Percentiles rank a stretch among this genome's conserved stretches.
phyloP scores from a whole-genome alignment of 75 land plant genomes.

The Azolla pinnata region DNA sequence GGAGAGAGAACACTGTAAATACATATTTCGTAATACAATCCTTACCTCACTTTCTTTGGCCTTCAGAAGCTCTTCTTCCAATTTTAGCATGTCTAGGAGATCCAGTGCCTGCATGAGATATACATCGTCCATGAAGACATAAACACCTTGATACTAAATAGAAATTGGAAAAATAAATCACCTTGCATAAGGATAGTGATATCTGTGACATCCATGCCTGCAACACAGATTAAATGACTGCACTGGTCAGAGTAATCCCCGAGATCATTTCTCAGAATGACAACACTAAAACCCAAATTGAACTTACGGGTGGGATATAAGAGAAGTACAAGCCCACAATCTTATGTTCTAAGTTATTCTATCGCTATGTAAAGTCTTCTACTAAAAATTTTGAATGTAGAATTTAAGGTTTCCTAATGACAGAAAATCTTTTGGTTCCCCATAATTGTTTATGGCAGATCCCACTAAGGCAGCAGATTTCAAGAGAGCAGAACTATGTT shows the following conservation, averaged over 20 bases:
- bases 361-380: too few species aligned
- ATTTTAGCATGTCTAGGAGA: slow-evolving; percentile 86
- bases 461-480: too few species aligned
- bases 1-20: background rate
- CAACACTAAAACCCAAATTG: too few species aligned
- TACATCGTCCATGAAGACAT: background rate
- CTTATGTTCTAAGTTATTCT: too few species aligned
- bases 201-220: slow-evolving; percentile 95
- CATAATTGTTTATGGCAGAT: too few species aligned
- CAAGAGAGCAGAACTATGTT: too few species aligned
- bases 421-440: too few species aligned
- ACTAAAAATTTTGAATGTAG: too few species aligned
- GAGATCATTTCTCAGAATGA: too few species aligned
- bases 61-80: slow-evolving; percentile 85
- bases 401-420: too few species aligned
- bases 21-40: background rate
- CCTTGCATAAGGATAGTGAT: slow-evolving; percentile 79
- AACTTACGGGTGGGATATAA: too few species aligned
- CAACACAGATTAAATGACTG: slow-evolving; percentile 11
- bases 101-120: slow-evolving; percentile 62
- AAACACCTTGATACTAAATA: background rate
- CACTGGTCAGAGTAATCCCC: background rate
- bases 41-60: background rate
- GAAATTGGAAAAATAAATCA: slow-evolving; percentile 15
- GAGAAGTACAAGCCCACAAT: too few species aligned